A percentile compares a stretch with the other conserved stretches of the same genome.
These are phyloP conservation scores for Claviceps paspali DNA, from an alignment of 2,329 filamentous ascomycete species.

Conservation along the genomic window DNA sequence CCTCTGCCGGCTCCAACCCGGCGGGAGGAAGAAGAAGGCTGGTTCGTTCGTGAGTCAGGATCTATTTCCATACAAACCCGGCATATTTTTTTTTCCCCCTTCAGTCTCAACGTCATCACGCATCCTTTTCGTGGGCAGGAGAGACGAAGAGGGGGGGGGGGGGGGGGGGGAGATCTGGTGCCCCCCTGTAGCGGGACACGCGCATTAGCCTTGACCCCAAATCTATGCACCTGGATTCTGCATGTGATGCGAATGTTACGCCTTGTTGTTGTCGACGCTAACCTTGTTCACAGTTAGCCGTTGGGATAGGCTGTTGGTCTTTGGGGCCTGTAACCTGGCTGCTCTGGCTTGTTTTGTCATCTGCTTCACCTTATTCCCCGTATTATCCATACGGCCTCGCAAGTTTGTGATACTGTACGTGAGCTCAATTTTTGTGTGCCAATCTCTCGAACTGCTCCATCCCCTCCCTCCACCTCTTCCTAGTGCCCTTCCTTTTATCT, in stretches of 20 bases:
- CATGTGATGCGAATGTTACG: slow-evolving; percentile 28
- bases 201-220: slow-evolving; percentile 20
- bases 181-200: slow-evolving; percentile 32
- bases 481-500: too few species aligned
- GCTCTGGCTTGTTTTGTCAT: slow-evolving; percentile 86
- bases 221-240: slow-evolving; percentile 18
- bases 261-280: slow-evolving; percentile 25
- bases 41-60: slow-evolving; percentile 76
- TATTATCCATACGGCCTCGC: slow-evolving; percentile 63
- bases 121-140: slow-evolving; percentile 4
- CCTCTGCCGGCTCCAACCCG: slow-evolving; percentile 71
- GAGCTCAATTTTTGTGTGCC: slow-evolving; percentile 9
- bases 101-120: slow-evolving; percentile 9
- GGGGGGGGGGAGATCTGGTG: too few species aligned
- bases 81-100: not conserved
- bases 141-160: not conserved
- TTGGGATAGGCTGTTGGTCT: slow-evolving; percentile 91
- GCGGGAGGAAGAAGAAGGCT: slow-evolving; percentile 88
- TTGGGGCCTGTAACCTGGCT: slow-evolving; percentile 78
- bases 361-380: slow-evolving; percentile 79
- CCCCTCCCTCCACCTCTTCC: not conserved
- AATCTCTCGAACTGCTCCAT: too few species aligned
- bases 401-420: slow-evolving; percentile 98
- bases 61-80: not conserved
- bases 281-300: slow-evolving; percentile 59